Base-by-base conservation (phyloP, 352 stramenopile genomes). In the Pythium folliculosum region DNA sequence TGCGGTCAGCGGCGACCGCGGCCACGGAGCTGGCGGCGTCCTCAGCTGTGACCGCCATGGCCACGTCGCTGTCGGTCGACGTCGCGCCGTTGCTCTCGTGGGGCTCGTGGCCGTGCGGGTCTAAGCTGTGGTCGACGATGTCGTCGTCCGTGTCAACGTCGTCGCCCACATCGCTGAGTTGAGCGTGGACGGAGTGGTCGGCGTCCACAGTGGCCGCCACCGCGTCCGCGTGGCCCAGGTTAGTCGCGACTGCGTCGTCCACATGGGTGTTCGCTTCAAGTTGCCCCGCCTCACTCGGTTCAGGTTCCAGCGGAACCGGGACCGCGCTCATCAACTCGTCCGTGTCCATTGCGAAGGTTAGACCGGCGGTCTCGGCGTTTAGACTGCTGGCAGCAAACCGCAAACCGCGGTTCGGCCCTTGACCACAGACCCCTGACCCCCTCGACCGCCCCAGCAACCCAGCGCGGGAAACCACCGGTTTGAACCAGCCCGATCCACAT, bases 261-360 rank as follows among this genome's bases (percentile, higher is more conserved):
- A 12, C 35, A 54, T 65, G 30, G 37, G 38, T 25, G 27, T n/a
- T n/a, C n/a, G 60, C 65, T 71, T 71, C 58, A 71, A 71, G 50
- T 44, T 71, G 65, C 37, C 30, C 44, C n/a, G n/a, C n/a, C n/a
- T n/a, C n/a, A n/a, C n/a, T n/a, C 52, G 58, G 65, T 67, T 71
- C 65, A 59, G 50, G 8, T 21, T 60, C 65, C 9, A 70, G 56
- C 64, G 57, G 64, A 56, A 71, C 64, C 64, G 65, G 65, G 58
- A 71, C 65, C 65, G 65, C 52, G 56, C 35, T 57, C 65, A 71
- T 71, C 65, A 71, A 56, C 38, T 67, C 65, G 19, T 71, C 56
- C 49, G 57, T 63, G 21, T 65, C 64, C 63, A 70, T 70, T 32
- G 49, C 21, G 30, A 60, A 52, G 44, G 49, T 66, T 58, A 58